Percentiles rank a stretch among this genome's conserved stretches.
Conservation (phyloP, 352 stramenopile genomes). For the Salisapilia sapeloensis region DNA sequence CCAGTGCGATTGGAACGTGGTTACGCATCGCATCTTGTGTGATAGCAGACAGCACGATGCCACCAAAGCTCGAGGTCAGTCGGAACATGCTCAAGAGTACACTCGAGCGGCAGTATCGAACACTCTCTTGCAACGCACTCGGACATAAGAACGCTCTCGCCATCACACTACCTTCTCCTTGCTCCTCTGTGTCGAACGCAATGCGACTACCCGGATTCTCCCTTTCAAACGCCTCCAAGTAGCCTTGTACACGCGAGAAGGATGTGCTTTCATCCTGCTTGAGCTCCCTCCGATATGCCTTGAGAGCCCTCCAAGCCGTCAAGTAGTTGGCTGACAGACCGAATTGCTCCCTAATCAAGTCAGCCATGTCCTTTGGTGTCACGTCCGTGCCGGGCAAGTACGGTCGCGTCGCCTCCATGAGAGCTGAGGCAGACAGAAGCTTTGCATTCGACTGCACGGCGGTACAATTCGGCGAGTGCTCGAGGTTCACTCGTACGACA, state of each 20-base stretch:
- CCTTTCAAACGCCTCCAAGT: slow-evolving; percentile 36
- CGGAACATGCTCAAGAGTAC: slow-evolving; percentile 55
- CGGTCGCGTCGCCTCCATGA: slow-evolving; percentile 58
- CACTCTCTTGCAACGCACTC: slow-evolving; percentile 23
- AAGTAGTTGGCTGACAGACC: slow-evolving; percentile 63
- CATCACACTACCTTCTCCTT: slow-evolving; percentile 19
- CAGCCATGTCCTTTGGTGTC: slow-evolving; percentile 55
- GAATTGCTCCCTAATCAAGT: slow-evolving; percentile 75
- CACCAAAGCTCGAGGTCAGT: slow-evolving; percentile 44
- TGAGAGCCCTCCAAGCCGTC: slow-evolving; percentile 59
- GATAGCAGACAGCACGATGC: slow-evolving; percentile 47
- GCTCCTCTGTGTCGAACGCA: slow-evolving; percentile 36
- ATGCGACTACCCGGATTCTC: slow-evolving; percentile 37
- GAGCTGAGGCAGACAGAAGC: slow-evolving; percentile 33
- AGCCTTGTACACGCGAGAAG: slow-evolving; percentile 50
- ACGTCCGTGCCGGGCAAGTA: slow-evolving; percentile 41
- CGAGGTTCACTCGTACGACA: slow-evolving; percentile 34
- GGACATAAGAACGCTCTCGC: slow-evolving; percentile 50
- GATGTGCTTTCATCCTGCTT: slow-evolving; percentile 45
- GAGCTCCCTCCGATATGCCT: slow-evolving; percentile 44
- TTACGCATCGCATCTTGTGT: slow-evolving; percentile 63
- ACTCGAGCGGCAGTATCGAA: slow-evolving; percentile 37
- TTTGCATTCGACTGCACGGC: slow-evolving; percentile 25
- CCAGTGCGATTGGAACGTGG: slow-evolving; percentile 49
- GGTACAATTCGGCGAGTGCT: slow-evolving; percentile 24